Percentiles rank a stretch among this genome's conserved stretches.
phyloP scores from a whole-genome alignment of 1,284 basidiomycete species.

The Trichosporon asahii region DNA sequence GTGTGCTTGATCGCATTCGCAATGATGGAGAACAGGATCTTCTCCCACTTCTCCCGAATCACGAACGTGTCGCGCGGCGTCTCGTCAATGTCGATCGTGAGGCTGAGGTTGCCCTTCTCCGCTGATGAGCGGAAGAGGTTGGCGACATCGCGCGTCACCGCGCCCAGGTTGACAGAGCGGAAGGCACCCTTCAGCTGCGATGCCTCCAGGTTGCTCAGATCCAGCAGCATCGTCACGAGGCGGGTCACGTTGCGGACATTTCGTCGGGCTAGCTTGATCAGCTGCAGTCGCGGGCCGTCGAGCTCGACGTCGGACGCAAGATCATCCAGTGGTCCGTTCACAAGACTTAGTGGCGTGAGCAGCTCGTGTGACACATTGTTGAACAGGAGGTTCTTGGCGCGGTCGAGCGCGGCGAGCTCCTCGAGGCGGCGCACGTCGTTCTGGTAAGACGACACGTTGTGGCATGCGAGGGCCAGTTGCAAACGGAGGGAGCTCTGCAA shows the following conservation, averaged over 20 bases:
- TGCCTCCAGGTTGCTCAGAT: constrained; percentile 48
- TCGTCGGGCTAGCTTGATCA: constrained; percentile 42
- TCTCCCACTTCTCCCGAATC: constrained; percentile 53
- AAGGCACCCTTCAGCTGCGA: constrained; percentile 48
- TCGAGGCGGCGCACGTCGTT: constrained; percentile 44
- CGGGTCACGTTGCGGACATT: constrained; percentile 46
- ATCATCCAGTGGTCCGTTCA: constrained; percentile 48
- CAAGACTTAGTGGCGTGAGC: constrained; percentile 50
- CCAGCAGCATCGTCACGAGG: constrained; percentile 49
- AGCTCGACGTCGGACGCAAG: constrained; percentile 30
- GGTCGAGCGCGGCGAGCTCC: constrained; percentile 51
- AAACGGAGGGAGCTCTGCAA: constrained; percentile 22
- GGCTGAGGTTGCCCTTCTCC: constrained; percentile 40
- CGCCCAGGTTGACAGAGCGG: constrained; percentile 47
- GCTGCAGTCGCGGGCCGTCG: constrained; percentile 39
- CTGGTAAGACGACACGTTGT: constrained; percentile 26
- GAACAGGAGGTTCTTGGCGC: constrained; percentile 48
- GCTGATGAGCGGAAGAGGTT: constrained; percentile 48
- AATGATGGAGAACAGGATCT: constrained; percentile 52
- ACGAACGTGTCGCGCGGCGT: constrained; percentile 42
- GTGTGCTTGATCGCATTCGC: constrained; percentile 52
- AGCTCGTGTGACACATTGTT: constrained; percentile 51
- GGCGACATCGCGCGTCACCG: constrained; percentile 50
- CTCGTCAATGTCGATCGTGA: constrained; percentile 48
- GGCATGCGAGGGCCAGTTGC: constrained; percentile 19